phyloP scores from a whole-genome alignment of 768 basidiomycete species.

The Kwoniella botswanensis region DNA sequence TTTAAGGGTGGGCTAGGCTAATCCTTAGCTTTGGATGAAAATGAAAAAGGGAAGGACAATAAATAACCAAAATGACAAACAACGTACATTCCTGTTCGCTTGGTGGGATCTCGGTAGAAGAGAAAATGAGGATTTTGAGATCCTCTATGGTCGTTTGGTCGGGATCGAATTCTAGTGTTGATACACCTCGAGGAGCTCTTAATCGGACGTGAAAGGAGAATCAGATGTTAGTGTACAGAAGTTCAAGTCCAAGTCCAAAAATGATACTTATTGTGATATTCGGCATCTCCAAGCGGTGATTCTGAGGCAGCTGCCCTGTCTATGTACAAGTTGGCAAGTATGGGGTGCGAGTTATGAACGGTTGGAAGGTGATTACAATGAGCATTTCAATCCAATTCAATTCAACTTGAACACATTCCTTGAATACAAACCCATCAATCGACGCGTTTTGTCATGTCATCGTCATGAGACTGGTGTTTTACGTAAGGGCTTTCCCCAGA shows the following conservation, averaged over 20 bases:
- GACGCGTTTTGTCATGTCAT: neutral
- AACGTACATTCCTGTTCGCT: conserved; percentile 73
- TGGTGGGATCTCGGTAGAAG: conserved; percentile 71
- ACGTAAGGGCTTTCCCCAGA: neutral
- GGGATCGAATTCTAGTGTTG: conserved; percentile 73
- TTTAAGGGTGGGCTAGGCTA: neutral
- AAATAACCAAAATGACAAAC: neutral
- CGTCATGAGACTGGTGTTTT: neutral
- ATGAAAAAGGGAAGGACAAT: neutral
- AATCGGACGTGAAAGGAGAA: conserved; percentile 65
- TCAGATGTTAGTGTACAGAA: conserved; percentile 1
- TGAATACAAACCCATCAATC: too few species aligned
- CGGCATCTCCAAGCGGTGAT: neutral
- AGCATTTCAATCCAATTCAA: neutral
- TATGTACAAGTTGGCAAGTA: too few species aligned
- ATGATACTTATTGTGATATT: conserved; percentile 23
- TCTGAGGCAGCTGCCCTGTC: too few species aligned
- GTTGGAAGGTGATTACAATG: neutral
- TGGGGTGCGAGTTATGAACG: too few species aligned
- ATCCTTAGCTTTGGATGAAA: too few species aligned
- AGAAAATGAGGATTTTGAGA: conserved; percentile 73
- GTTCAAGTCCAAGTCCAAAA: neutral
- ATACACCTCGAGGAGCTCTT: conserved; percentile 81
- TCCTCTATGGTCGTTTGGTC: conserved; percentile 70
- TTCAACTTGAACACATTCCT: neutral